A percentile compares a stretch with the other conserved stretches of the same genome.
These are phyloP conservation scores for Excoecaria agallocha DNA, from an alignment of 345 rosid genomes.

Conservation along the genomic window DNA sequence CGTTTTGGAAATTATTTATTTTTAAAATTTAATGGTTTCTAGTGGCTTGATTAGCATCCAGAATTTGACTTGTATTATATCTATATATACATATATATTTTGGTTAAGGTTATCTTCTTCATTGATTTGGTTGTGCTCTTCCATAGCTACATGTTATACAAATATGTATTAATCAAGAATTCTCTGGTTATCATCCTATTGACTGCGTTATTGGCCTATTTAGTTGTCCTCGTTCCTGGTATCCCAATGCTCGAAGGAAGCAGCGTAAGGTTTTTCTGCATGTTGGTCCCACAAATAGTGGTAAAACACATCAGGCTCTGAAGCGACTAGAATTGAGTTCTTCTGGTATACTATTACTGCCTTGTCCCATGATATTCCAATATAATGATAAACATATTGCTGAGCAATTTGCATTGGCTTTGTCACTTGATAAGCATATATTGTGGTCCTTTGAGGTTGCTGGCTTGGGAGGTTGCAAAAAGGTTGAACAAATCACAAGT, in stretches of 20 bases:
- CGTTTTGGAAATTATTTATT: not conserved
- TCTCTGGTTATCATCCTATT: not conserved
- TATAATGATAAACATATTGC: not conserved
- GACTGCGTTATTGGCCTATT: slow-evolving; percentile 13
- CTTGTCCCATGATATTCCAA: not conserved
- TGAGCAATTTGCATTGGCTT: slow-evolving; percentile 1
- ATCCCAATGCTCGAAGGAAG: slow-evolving; percentile 76
- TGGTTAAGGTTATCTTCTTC: no score
- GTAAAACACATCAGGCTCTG: slow-evolving; percentile 80
- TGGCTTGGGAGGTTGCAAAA: slow-evolving; percentile 95
- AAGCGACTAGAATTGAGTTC: slow-evolving; percentile 69
- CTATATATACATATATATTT: no score
- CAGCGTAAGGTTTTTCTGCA: slow-evolving; percentile 77
- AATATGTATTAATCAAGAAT: not conserved
- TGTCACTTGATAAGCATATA: slow-evolving; percentile 60
- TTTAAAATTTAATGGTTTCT: not conserved
- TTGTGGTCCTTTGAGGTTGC: slow-evolving; percentile 92
- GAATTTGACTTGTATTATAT: not conserved
- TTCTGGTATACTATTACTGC: slow-evolving; percentile 54
- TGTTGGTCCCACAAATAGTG: slow-evolving; percentile 95
- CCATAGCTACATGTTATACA: not conserved
- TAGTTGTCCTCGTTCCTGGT: slow-evolving; percentile 88
- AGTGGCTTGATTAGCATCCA: not conserved
- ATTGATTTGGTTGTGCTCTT: slow-evolving; percentile 1
- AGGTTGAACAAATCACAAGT: slow-evolving; percentile 79